Evolutionary conservation across 2,329 filamentous ascomycete genomes (phyloP), one percentile per base, ranked within the genome.

Genomic region (Chrysosporium keratinophilum): DNA sequence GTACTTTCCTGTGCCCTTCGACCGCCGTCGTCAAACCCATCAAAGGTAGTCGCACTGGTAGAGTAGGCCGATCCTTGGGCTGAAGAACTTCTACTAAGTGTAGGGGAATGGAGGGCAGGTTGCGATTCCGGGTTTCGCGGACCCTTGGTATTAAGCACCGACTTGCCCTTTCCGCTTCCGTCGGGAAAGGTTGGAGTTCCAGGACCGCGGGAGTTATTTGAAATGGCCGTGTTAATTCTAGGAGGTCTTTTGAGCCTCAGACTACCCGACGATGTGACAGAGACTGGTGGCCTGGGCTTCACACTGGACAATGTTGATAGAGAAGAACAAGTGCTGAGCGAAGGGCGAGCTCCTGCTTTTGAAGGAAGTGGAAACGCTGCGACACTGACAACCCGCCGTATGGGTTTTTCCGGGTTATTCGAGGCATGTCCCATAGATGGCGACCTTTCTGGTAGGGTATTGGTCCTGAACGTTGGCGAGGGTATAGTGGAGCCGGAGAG

Each of bases 331-430:
- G 62, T 64, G 55, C 68, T 50, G 65, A 71, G 62, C 63, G 77
- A 69, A 65, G 79, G 52, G 77, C 88, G 62, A 73, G 71, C 76
- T 52, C 78, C 77, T 46, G 82, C 80, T 60, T 83, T 83, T 12
- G 91, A 91, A 12, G 91, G 91, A 59, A 95, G 87, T 31, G 91
- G 91, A 65, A 97, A 96, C 0, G 88, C 84, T 65, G 90, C 91
- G 64, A 96, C 95, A 76, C 90, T 96, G 64, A 95, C 85, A 0
- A 87, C 87, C 71, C 94, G 94, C 58, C 89, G 82, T 53, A 96
- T 71, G 1, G 83, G 81, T 68, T 84, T 90, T 23, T 82, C 81
- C 4, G 80, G 74, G 33, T 72, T 73, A 11, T 42, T 47, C 23
- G 75, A 63, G 4, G 74, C 74, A 57, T 80, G 82, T 12, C 81